phyloP scores from a whole-genome alignment of 129 eudicot genomes.

The Logfia minima region DNA sequence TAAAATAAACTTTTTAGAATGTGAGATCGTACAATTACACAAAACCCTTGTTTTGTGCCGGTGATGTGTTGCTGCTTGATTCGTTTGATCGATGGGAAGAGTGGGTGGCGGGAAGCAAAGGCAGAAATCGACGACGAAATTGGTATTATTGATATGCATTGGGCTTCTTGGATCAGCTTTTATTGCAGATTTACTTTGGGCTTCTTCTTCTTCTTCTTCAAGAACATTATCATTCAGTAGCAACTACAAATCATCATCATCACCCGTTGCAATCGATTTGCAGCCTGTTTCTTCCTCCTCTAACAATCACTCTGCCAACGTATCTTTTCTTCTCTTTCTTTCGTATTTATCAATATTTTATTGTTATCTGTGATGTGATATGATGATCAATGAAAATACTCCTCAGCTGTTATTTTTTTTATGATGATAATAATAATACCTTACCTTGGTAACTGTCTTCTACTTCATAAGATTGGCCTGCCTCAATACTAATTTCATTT shows the following conservation, averaged over 20 bases:
- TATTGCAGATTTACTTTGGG: conserved; percentile 77
- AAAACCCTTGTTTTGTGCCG: not conserved
- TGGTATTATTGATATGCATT: conserved; percentile 36
- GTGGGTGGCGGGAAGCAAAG: conserved; percentile 50
- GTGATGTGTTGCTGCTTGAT: not conserved
- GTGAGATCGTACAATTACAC: not conserved
- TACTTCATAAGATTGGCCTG: not conserved
- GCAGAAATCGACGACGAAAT: conserved; percentile 23
- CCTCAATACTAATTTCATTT: not conserved
- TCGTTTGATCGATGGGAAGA: conserved; percentile 10
- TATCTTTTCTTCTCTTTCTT: not conserved
- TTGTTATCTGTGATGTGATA: no score
- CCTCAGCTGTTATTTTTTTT: no score
- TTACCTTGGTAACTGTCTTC: not conserved
- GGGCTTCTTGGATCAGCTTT: conserved; percentile 64
- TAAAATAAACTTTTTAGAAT: no score
- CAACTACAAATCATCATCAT: conserved; percentile 5
- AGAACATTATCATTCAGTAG: not conserved
- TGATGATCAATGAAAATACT: no score
- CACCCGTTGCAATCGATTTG: not conserved
- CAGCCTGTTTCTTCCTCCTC: not conserved
- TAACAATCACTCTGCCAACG: not conserved
- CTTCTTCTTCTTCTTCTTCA: conserved; percentile 44
- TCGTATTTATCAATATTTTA: not conserved
- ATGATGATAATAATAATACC: no score